These are phyloP conservation scores for Penicillium cinerascens DNA, from an alignment of 495 filamentous ascomycete genomes.

Conservation along the genomic window DNA sequence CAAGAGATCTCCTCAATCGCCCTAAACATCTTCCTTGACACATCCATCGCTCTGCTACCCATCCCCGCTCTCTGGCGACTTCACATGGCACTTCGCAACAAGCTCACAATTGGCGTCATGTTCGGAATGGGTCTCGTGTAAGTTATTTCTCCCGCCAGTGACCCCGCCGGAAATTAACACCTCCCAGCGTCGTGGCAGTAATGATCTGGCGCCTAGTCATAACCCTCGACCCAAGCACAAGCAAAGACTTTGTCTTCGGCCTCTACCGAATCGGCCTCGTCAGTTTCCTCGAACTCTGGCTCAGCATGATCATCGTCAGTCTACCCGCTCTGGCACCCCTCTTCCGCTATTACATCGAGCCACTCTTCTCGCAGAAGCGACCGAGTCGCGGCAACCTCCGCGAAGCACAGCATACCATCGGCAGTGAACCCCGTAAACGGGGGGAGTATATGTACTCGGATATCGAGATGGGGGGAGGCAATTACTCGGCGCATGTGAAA, in stretches of 20 bases:
- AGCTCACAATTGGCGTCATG: conserved; percentile 4
- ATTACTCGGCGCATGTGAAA: conserved; percentile 6
- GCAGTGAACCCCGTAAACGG: conserved; percentile 1
- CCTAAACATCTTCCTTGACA: conserved; percentile 2
- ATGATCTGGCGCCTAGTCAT: conserved; percentile 8
- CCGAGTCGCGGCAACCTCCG: conserved; percentile 1
- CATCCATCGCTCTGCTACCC: conserved; percentile 1
- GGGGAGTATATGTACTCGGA: neutral
- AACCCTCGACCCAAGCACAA: neutral
- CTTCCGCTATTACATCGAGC: conserved; percentile 7
- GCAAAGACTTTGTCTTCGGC: conserved; percentile 2
- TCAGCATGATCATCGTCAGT: conserved; percentile 9
- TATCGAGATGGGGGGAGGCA: conserved; percentile 4
- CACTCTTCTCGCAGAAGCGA: conserved; percentile 4
- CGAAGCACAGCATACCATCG: conserved; percentile 7
- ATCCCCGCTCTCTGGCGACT: conserved; percentile 6
- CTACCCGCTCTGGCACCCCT: conserved; percentile 4
- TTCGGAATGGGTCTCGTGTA: conserved; percentile 10
- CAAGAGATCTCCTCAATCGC: conserved; percentile 7
- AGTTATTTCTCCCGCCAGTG: neutral
- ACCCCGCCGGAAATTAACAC: neutral
- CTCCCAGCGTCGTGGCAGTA: conserved; percentile 4
- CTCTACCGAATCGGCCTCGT: conserved; percentile 4
- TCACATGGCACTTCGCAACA: conserved; percentile 5
- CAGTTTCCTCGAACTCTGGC: conserved; percentile 7